Evolutionary conservation across 1,284 basidiomycete genomes (phyloP), one percentile per base, ranked within the genome.

Genomic region (Rhodotorula mucilaginosa): DNA sequence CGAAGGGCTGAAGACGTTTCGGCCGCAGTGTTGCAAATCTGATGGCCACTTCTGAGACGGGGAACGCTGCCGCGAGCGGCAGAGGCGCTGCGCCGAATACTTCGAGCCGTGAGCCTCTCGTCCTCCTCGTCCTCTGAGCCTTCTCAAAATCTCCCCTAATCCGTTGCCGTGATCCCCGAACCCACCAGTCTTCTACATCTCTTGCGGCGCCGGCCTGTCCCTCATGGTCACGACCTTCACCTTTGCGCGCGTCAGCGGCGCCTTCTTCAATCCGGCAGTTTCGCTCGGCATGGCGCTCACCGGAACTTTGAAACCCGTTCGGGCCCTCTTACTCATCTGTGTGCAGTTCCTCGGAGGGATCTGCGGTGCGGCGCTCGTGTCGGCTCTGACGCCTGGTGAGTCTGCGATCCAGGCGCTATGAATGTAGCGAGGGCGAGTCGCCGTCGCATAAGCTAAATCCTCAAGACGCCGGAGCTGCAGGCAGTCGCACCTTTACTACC

Each of bases 191-290:
- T 51, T 23, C 21, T 72, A 65, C 61, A 72, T 72, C 57, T 67
- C 70, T 10, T 57, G 65, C 31, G 58, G 44, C 10, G 68, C 68
- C 57, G 89, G 89, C 4, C 80, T 91, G 64, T 86, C 86, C 67
- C 83, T 91, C 51, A 84, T 90, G 59, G 85, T 88, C 48, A 51
- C 49, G 8, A 34, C 31, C 16, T 34, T 46, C 15, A 39, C 46
- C 34, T 58, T 58, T 39, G 44, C 52, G 8, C 46, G 47, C 19
- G 46, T 67, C 18, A 47, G 51, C 31, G 65, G 60, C n/a, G 66
- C 60, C 13, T 48, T 87, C 49, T 90, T 90, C 82, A 90, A 90
- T 77, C 89, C 89, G 0, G 85, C 88, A 68, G 85, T 91, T 67
- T 87, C 86, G 21, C 82, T 89, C 47, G 86, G 88, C 1, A 83